Evolutionary conservation across 2,329 filamentous ascomycete genomes (phyloP).

Genomic region (Cadophora gregata): DNA sequence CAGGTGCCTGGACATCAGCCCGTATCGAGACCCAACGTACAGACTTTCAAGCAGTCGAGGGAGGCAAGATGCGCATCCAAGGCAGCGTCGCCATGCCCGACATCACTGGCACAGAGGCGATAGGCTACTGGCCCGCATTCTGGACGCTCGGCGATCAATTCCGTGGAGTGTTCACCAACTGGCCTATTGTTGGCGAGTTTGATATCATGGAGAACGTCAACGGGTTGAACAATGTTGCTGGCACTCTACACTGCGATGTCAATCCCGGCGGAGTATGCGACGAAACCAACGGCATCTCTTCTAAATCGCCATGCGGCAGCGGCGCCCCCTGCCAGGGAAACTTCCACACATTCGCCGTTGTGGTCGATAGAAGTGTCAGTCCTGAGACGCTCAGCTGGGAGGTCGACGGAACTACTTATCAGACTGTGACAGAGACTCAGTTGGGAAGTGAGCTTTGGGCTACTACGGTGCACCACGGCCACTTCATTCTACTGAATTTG

Average conservation of each 20-base stretch:
- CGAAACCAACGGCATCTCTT: background rate
- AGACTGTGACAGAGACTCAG: background rate
- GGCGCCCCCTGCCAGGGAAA: background rate
- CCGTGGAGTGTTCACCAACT: background rate
- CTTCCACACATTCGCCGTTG: slow-evolving; percentile 1
- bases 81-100: slow-evolving; percentile 1
- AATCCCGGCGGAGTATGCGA: background rate
- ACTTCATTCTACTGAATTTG: slow-evolving; percentile 1
- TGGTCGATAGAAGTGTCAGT: background rate
- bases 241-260: slow-evolving; percentile 5
- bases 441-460: background rate
- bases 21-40: slow-evolving; percentile 8
- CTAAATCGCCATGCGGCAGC: background rate
- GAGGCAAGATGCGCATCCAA: slow-evolving; percentile 1
- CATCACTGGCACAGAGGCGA: background rate
- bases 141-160: slow-evolving; percentile 1
- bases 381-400: slow-evolving; percentile 2
- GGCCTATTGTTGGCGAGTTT: background rate
- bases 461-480: background rate
- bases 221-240: background rate
- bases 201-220: slow-evolving; percentile 9
- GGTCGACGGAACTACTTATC: background rate
- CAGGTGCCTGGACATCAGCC: slow-evolving; percentile 11
- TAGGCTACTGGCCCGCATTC: slow-evolving; percentile 6
- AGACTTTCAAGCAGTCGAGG: background rate